Evolutionary conservation across 257 asterid species (phyloP), one percentile per base, ranked within the genome.

Genomic region (Cynanchum wilfordii): DNA sequence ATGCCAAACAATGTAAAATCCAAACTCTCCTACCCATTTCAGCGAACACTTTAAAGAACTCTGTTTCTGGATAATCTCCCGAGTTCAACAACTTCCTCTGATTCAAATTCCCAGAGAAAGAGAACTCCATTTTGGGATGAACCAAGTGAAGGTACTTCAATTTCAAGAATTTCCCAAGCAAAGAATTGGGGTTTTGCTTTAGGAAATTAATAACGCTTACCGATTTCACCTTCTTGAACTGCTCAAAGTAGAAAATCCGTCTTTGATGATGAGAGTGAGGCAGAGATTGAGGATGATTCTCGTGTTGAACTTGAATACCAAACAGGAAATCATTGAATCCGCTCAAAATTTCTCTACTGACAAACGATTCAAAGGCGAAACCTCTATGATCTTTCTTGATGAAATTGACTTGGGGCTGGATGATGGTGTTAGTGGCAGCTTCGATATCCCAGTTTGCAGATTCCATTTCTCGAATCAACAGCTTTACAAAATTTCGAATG

Each of bases 21-120:
- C 98, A 95, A n/a, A 88, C 82, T 17, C 99, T 84, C 76, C 97
- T 76, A 50, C 90, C 98, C 98, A 95, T 90, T 79, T 95, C 99
- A 0, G 97, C 95, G 78, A 92, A 95, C 44, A 77, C 66, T 80
- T 82, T 84, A 72, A 92, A 95, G 75, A 92, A 90, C 9, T 89
- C 98, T 0, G 98, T 92, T 7, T 92, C 99, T 19, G 97, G 97
- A 38, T 19, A 90, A 47, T 86, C 98, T 8, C 97, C 96, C 15
- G 96, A 79, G 44, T 86, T 89, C 77, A 90, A 86, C 83, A 66
- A 66, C 55, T 92, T 89, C 50, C 97, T 89, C 82, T 92, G 98
- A 75, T 87, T 87, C 76, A 95, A 70, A 69, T 89, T 92, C 55
- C 99, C 98, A 55, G 86, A 86, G 49, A 95, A 87, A 8, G 98